A percentile compares a stretch with the other conserved stretches of the same genome.
Conservation (phyloP, 2,329 filamentous ascomycete species). For the Seiridium cupressi region DNA sequence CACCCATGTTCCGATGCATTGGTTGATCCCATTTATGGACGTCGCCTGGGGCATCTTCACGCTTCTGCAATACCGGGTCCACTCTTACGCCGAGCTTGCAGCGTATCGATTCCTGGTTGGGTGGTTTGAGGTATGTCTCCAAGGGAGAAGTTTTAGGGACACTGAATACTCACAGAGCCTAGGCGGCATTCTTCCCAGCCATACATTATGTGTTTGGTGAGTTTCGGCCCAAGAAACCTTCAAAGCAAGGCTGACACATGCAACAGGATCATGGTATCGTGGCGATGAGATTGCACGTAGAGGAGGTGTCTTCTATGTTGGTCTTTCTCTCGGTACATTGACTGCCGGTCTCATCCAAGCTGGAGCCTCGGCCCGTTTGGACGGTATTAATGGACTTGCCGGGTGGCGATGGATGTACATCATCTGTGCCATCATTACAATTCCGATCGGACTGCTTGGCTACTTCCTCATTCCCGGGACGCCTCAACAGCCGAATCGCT, state of each 20-base stretch:
- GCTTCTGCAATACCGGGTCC: slow-evolving; percentile 49
- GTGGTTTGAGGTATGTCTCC: slow-evolving; percentile 40
- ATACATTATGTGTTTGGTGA: slow-evolving; percentile 36
- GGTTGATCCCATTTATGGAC: slow-evolving; percentile 44
- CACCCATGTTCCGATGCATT: slow-evolving; percentile 18
- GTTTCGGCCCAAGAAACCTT: neutral
- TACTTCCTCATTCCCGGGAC: slow-evolving; percentile 50
- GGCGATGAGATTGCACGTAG: slow-evolving; percentile 44
- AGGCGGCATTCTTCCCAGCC: slow-evolving; percentile 35
- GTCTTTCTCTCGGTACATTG: slow-evolving; percentile 48
- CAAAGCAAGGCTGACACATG: too few relatives aligned
- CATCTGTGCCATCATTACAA: slow-evolving; percentile 51
- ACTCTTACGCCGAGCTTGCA: slow-evolving; percentile 45
- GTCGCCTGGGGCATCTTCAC: slow-evolving; percentile 55
- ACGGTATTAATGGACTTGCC: slow-evolving; percentile 42
- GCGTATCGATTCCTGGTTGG: slow-evolving; percentile 54
- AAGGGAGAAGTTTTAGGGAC: neutral
- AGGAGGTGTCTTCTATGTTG: slow-evolving; percentile 51
- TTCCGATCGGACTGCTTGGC: slow-evolving; percentile 50
- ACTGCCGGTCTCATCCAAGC: slow-evolving; percentile 50
- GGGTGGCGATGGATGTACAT: slow-evolving; percentile 59
- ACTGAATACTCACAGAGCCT: neutral
- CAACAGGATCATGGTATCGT: slow-evolving; percentile 45
- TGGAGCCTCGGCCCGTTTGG: slow-evolving; percentile 35
- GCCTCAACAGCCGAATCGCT: slow-evolving; percentile 17